Percentiles rank a stretch among this genome's conserved stretches.
These are phyloP conservation scores for Camelina hispida DNA, from an alignment of 345 rosid species.

Conservation along the genomic window DNA sequence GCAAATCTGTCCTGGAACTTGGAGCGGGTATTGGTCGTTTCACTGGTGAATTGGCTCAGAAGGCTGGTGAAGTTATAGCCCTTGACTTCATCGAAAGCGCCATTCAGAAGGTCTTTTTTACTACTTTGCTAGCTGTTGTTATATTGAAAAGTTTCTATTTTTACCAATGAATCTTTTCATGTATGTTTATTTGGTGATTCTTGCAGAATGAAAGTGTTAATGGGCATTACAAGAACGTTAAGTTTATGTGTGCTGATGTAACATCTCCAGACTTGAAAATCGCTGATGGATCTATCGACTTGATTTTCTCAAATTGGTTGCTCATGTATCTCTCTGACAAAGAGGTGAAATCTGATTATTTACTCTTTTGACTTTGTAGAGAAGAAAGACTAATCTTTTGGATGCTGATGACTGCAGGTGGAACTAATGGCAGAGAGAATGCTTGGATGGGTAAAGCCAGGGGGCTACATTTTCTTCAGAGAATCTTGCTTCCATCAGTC, in stretches of 20 bases:
- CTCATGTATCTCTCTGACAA: conserved; percentile 97
- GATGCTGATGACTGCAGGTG: conserved; percentile 53
- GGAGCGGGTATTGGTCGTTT: conserved; percentile 98
- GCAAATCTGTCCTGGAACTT: conserved; percentile 79
- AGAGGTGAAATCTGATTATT: conserved; percentile 56
- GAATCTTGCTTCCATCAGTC: conserved; percentile 98
- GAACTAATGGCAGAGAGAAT: conserved; percentile 72
- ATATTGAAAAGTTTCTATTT: not conserved
- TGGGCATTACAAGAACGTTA: conserved; percentile 78
- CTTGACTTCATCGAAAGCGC: conserved; percentile 82
- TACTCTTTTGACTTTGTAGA: not conserved
- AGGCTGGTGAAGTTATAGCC: conserved; percentile 79
- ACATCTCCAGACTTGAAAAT: conserved; percentile 72
- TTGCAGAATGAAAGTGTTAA: conserved; percentile 81
- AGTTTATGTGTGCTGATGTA: conserved; percentile 87
- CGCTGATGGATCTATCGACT: conserved; percentile 69
- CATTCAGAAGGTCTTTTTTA: conserved; percentile 76
- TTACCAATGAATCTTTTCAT: not conserved
- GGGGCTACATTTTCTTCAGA: conserved; percentile 88
- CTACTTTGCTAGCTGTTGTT: conserved; percentile 17
- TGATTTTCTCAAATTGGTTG: conserved; percentile 90
- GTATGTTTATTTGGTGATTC: conserved; percentile 23
- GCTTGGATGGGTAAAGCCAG: conserved; percentile 85
- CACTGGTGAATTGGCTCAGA: conserved; percentile 85
- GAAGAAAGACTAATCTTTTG: conserved; percentile 19